Evolutionary conservation across 2,329 filamentous ascomycete species (phyloP), one percentile per base, ranked within the genome.

Genomic region (Ceratocystis albifundus): DNA sequence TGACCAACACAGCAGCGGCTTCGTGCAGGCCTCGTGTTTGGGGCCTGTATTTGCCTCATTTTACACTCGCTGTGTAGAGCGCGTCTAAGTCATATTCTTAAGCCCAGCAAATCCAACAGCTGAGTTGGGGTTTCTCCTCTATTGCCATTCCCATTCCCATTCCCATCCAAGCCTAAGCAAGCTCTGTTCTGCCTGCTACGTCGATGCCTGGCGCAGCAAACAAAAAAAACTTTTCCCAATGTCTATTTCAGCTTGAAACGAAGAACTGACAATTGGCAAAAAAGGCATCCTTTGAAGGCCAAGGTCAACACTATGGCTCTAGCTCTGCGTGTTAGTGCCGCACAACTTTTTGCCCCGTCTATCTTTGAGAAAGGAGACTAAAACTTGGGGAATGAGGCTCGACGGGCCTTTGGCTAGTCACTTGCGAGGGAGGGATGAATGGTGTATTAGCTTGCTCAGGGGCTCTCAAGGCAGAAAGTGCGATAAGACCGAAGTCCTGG

Each of bases 111-210:
- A 41, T 41, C 10, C 36, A 41, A 41, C 36, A 41, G 36, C 36
- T 41, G 36, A 41, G 36, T 41, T 41, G 36, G 36, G 36, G 36
- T 41, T 41, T 41, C 36, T 41, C 36, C 10, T 41, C 36, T 41
- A 41, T 41, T 15, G 4, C 53, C 53, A 57, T 57, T 57, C 32
- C 28, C 53, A n/a, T 57, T 28, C 25, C 53, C 53, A 57, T 57
- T 57, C 32, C 28, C 53, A n/a, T 57, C 53, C 25, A 15, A 28
- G 22, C 28, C 53, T 3, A 12, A n/a, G n/a, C 22, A 25, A 20
- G 48, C 48, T 53, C 48, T 53, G 48, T 8, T 53, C 4, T 53
- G 8, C 48, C 10, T 22, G 22, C 6, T 30, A 32, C 25, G 17
- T 32, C 15, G 25, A 8, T 15, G 25, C 15, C 50, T 17, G 53